These are phyloP conservation scores for Magnaporthiopsis rhizophila DNA, from an alignment of 2,329 filamentous ascomycete genomes.

Conservation along the genomic window DNA sequence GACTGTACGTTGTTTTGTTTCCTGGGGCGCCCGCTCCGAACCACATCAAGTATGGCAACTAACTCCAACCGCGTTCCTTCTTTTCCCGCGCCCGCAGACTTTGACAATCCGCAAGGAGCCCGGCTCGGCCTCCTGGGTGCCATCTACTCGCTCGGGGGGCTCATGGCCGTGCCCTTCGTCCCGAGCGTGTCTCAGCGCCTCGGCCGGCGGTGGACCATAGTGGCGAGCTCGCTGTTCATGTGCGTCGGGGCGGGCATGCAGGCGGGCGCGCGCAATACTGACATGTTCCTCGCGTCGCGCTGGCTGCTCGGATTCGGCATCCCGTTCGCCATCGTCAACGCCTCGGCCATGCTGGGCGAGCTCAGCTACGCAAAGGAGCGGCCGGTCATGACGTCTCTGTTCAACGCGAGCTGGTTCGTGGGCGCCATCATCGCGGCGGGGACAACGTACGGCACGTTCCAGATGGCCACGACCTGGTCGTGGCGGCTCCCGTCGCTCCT, in stretches of 20 bases:
- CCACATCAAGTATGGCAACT: too few species aligned
- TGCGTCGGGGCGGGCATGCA: conserved; percentile 28
- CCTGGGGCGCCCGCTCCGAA: not conserved
- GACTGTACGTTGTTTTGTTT: conserved; percentile 19
- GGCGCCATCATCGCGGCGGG: conserved; percentile 38
- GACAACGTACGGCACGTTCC: conserved; percentile 21
- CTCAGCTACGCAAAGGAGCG: conserved; percentile 25
- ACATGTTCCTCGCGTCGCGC: conserved; percentile 21
- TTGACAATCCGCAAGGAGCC: conserved; percentile 29
- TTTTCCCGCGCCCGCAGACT: conserved; percentile 20
- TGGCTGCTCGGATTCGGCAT: conserved; percentile 13
- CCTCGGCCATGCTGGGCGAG: conserved; percentile 27
- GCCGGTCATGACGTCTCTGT: conserved; percentile 19
- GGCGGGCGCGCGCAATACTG: conserved; percentile 19
- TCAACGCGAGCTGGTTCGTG: conserved; percentile 13
- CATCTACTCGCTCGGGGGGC: conserved; percentile 32
- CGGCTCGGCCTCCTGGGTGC: conserved; percentile 33
- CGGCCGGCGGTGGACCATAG: conserved; percentile 29
- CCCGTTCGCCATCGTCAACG: conserved; percentile 20
- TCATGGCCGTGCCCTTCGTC: conserved; percentile 33
- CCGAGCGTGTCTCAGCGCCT: conserved; percentile 28
- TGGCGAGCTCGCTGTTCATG: conserved; percentile 25
- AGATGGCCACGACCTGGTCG: conserved; percentile 11
- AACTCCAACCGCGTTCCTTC: not conserved
- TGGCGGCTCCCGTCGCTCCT: conserved; percentile 15